These are phyloP conservation scores for Helminthosporium solani DNA, from an alignment of 2,329 filamentous ascomycete genomes.

Conservation along the genomic window DNA sequence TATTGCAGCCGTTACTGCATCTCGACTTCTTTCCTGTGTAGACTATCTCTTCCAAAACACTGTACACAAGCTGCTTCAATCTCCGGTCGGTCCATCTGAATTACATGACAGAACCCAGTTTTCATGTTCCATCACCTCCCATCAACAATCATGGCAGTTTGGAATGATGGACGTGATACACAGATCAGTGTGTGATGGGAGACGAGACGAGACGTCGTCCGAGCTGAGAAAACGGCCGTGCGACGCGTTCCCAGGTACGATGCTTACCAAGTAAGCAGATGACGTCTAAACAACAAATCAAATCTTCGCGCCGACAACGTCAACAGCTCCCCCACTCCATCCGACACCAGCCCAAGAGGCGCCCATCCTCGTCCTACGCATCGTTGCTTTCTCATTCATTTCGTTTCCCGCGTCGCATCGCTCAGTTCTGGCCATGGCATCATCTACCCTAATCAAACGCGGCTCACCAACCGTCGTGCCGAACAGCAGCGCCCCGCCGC, in stretches of 20 bases:
- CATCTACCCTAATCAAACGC: constrained; percentile 27
- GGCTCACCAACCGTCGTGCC: constrained; percentile 27
- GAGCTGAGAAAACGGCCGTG: background rate
- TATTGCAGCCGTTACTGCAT: background rate
- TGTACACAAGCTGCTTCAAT: too few relatives aligned
- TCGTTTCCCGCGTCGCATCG: background rate
- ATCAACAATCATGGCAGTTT: background rate
- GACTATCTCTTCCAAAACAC: too few relatives aligned
- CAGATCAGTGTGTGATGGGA: too few relatives aligned
- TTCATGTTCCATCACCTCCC: too few relatives aligned
- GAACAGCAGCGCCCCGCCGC: constrained; percentile 19
- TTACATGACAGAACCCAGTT: too few relatives aligned
- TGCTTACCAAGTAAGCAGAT: constrained; percentile 2
- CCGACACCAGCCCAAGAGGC: constrained; percentile 13
- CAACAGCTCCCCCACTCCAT: background rate
- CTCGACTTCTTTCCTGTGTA: background rate
- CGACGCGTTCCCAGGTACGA: constrained; percentile 3
- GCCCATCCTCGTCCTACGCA: constrained; percentile 13
- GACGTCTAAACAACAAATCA: constrained; percentile 14
- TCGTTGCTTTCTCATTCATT: constrained; percentile 1
- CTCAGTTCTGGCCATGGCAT: constrained; percentile 19
- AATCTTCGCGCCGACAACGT: background rate
- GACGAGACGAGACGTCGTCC: background rate
- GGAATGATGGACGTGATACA: background rate
- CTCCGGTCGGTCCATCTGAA: too few relatives aligned